Conservation (phyloP, 805 yeast genomes). For the Torulaspora gathmanii region DNA sequence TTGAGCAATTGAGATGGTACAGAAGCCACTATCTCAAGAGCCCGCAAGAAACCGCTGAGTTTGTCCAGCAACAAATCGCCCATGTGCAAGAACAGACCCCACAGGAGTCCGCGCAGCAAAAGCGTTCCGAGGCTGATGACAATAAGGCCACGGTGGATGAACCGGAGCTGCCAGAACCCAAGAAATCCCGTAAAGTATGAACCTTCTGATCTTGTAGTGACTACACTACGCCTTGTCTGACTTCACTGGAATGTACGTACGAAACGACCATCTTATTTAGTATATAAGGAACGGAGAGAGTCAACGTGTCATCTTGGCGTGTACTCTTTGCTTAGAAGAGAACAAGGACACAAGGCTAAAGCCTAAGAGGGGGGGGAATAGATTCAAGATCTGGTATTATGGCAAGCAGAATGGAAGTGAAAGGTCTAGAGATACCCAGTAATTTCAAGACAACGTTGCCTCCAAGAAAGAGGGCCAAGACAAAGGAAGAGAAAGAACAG, state of each 20-base stretch:
- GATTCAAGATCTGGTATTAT: not conserved
- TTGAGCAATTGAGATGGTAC: conserved; percentile 76
- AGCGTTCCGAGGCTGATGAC: not conserved
- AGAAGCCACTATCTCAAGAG: conserved; percentile 53
- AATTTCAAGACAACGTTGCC: conserved; percentile 58
- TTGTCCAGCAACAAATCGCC: not conserved
- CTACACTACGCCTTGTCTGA: not conserved
- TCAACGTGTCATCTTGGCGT: not conserved
- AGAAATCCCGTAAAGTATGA: conserved; percentile 4
- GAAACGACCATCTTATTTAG: not conserved
- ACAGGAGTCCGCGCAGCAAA: not conserved
- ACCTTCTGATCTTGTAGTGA: not conserved
- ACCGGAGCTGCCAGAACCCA: not conserved
- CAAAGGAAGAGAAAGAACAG: conserved; percentile 95
- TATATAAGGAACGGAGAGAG: not conserved
- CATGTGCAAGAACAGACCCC: not conserved
- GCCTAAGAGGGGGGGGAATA: not conserved
- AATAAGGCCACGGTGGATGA: not conserved
- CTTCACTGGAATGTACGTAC: not conserved
- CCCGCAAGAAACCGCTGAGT: conserved; percentile 3
- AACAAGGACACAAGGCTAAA: conserved; percentile 1
- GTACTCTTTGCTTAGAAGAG: not conserved
- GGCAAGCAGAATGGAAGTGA: not conserved
- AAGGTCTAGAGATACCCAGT: conserved; percentile 29
- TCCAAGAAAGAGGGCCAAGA: conserved; percentile 94